Evolutionary conservation across 2,329 filamentous ascomycete genomes (phyloP), one percentile per base, ranked within the genome.

Genomic region (Pseudogymnoascus sp.): DNA sequence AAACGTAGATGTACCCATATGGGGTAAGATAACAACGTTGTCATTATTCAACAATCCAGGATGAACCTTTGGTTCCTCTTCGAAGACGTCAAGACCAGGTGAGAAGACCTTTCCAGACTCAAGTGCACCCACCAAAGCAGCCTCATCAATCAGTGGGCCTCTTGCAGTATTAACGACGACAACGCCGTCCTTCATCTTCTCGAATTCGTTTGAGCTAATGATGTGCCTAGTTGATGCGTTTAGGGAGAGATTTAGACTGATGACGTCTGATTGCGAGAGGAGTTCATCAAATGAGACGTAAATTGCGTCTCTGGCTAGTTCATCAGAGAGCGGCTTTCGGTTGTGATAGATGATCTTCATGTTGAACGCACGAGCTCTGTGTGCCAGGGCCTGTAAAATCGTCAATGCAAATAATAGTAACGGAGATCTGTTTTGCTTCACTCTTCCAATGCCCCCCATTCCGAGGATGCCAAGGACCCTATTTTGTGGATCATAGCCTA

Each of bases 1-100:
- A 33, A 82, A 74, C 0, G 88, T 92, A 76, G 81, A 89, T 1
- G 90, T 94, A 0, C 89, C 90, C 85, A 94, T 88, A 72, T 95
- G 90, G 58, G 89, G 90, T 37, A 92, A 74, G 23, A 95, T 77
- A 63, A 92, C 76, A 34, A 89, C 88, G 64, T 83, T 82, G 2
- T 82, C 81, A 69, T 92, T 91, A 18, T 76, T 74, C n/a, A 92
- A 64, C 41, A 95, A 75, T 1, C 85, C 86, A 0, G 84, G 82
- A 69, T 94, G 86, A 28, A 95, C 75, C 59, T 80, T 76, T 0
- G 89, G 89, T 72, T 94, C 89, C 23, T 90, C 76, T 69, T 92
- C 89, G 69, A 84, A 92, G 58, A 92, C 89, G 70, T 92, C 89
- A 8, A 94, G 76, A 1, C 89, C 89, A 10, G 77, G 84, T 13